Evolutionary conservation across 371 early-diverging fungal species (phyloP).

Genomic region (Apophysomyces trapeziformis): DNA sequence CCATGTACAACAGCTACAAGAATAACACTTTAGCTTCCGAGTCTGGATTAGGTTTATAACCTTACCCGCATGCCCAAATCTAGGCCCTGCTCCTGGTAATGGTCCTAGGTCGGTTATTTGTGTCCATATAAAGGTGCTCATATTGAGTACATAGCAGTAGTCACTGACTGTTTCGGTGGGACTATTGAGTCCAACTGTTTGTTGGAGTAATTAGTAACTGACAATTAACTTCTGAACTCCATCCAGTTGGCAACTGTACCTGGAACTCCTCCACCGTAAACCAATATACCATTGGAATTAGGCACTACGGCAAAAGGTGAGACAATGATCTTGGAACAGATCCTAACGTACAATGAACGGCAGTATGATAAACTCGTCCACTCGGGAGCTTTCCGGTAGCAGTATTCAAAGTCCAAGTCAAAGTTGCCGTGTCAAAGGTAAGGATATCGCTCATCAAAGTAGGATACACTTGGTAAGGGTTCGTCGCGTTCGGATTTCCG

Average conservation of each 20-base stretch:
- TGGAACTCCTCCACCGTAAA: background rate
- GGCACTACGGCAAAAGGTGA: background rate
- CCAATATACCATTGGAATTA: background rate
- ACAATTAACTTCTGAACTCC: background rate
- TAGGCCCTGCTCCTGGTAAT: background rate
- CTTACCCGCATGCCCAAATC: background rate
- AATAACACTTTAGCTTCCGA: background rate
- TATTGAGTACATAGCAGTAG: background rate
- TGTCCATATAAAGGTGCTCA: background rate
- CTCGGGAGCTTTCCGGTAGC: background rate
- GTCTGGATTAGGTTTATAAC: background rate
- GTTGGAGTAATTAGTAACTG: background rate
- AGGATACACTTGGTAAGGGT: background rate
- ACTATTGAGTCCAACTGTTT: background rate
- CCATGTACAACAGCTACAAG: background rate
- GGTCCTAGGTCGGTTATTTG: background rate
- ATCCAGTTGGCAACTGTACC: background rate
- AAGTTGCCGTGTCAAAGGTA: background rate
- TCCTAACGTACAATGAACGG: background rate
- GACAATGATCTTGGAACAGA: background rate
- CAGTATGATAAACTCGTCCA: background rate
- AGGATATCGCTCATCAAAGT: background rate
- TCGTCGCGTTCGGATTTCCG: background rate
- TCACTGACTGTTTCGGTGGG: background rate
- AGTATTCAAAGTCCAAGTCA: background rate